Evolutionary conservation across 1,139 yeast genomes (phyloP), one percentile per base, ranked within the genome.

Genomic region (Candida mesenterica): DNA sequence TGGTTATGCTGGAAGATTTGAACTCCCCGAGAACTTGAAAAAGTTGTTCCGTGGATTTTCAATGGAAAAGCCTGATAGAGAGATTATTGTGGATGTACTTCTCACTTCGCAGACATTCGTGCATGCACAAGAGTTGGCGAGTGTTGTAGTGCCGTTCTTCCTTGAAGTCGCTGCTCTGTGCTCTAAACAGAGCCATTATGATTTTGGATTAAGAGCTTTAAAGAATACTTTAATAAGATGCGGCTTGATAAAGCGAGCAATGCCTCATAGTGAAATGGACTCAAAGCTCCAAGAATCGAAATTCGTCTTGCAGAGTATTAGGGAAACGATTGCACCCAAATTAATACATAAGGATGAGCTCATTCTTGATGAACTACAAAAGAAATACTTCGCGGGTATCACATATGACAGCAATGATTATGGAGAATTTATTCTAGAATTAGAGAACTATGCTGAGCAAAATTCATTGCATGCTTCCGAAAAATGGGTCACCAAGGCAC

Each of bases 141-240:
- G 45, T 1, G 53, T 57, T 5, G 59, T 86, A 23, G 87, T 84
- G 0, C 72, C 77, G 0, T 68, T 86, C 33, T 83, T 88, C 46
- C 45, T 50, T 1, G 61, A 55, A 1, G 53, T 90, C 20, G 53
- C 57, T 4, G 15, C 20, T 0, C 33, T 43, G 0, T 58, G 78
- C 8, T 70, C 87, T 0, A 24, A 45, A 0, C 96, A 88, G 51
- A 51, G 61, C 2, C 97, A 90, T 54, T 92, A 92, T 50, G 97
- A 92, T 50, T 92, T 92, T 68, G 96, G 97, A 0, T 64, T 90
- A 28, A 69, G 97, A 40, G 82, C 96, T 0, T 57, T 90, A 38
- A 90, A 89, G 52, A 70, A 78, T 30, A 77, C 82, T 1, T 58
- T 90, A 28, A 57, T 67, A 4, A 70, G 72, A 38, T 79, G 90